Evolutionary conservation across 805 yeast genomes (phyloP).

Genomic region (Starmera quercuum): DNA sequence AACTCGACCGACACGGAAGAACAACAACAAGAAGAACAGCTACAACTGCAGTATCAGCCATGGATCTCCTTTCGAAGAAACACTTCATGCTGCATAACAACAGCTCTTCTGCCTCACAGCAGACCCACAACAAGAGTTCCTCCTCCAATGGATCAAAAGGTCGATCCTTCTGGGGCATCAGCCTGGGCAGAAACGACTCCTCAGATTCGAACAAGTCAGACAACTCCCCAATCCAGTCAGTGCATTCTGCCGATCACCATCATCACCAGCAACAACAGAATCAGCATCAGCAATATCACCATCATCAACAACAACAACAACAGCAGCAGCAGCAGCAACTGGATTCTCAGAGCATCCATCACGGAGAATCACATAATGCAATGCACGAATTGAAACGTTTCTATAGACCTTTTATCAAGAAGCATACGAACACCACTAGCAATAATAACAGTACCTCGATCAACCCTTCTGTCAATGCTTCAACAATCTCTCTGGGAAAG

Average conservation of each 20-base stretch:
- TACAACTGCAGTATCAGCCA: no score
- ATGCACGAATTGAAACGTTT: slow-evolving; percentile 70
- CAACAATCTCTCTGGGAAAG: slow-evolving; percentile 2
- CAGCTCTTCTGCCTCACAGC: neutral
- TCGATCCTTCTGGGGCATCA: slow-evolving; percentile 5
- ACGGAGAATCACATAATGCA: slow-evolving; percentile 26
- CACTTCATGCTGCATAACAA: neutral
- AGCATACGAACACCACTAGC: neutral
- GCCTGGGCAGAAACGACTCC: slow-evolving; percentile 5
- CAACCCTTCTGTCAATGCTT: slow-evolving; percentile 5
- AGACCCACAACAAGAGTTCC: neutral
- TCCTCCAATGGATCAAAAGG: neutral
- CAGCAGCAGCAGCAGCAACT: neutral
- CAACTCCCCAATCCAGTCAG: slow-evolving; percentile 6
- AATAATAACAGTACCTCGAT: neutral
- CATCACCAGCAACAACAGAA: slow-evolving; percentile 2
- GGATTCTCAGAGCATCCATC: slow-evolving; percentile 3
- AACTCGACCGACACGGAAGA: no score
- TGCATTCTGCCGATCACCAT: slow-evolving; percentile 1
- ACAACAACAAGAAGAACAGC: no score
- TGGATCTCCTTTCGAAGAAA: slow-evolving; percentile 1
- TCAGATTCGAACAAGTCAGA: neutral
- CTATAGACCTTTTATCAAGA: slow-evolving; percentile 45
- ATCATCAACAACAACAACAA: slow-evolving; percentile 4
- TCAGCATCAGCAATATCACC: slow-evolving; percentile 2